A percentile compares a stretch with the other conserved stretches of the same genome.
Conservation (phyloP, 148 eudicot genomes). For the Suaeda aralocaspica region DNA sequence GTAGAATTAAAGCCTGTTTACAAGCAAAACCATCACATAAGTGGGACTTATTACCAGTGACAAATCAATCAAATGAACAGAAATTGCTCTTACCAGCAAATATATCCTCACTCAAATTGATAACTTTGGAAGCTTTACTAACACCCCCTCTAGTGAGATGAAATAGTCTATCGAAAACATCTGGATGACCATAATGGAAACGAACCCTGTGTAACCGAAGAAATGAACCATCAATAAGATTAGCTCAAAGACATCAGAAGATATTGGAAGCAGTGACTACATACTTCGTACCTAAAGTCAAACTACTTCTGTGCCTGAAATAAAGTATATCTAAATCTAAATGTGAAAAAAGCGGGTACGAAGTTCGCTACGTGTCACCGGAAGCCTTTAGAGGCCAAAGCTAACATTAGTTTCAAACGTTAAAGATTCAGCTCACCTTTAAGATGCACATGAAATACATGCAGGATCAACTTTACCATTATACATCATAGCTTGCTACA, state of each 20-base stretch:
- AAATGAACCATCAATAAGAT: neutral
- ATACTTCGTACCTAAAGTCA: neutral
- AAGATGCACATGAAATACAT: too few relatives aligned
- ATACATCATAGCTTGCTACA: too few relatives aligned
- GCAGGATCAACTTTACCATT: too few relatives aligned
- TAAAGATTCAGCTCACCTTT: too few relatives aligned
- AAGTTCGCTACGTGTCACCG: too few relatives aligned
- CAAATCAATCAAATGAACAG: neutral
- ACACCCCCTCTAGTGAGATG: conserved; percentile 98
- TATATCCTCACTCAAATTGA: conserved; percentile 95
- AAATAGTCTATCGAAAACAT: conserved; percentile 92
- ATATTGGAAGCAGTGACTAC: neutral
- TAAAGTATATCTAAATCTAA: too few relatives aligned
- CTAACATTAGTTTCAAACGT: too few relatives aligned
- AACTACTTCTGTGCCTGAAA: too few relatives aligned
- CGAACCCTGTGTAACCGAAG: conserved; percentile 64
- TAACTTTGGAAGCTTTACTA: conserved; percentile 94
- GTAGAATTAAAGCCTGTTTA: conserved; percentile 95
- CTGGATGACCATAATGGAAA: conserved; percentile 99
- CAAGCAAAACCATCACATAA: conserved; percentile 10
- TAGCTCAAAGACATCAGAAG: neutral
- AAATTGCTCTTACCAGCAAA: conserved; percentile 72
- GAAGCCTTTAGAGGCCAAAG: too few relatives aligned
- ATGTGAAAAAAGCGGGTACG: too few relatives aligned
- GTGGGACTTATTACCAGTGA: neutral